Evolutionary conservation across 148 eudicot species (phyloP), one percentile per base, ranked within the genome.

Genomic region (Chenopodium quinoa): DNA sequence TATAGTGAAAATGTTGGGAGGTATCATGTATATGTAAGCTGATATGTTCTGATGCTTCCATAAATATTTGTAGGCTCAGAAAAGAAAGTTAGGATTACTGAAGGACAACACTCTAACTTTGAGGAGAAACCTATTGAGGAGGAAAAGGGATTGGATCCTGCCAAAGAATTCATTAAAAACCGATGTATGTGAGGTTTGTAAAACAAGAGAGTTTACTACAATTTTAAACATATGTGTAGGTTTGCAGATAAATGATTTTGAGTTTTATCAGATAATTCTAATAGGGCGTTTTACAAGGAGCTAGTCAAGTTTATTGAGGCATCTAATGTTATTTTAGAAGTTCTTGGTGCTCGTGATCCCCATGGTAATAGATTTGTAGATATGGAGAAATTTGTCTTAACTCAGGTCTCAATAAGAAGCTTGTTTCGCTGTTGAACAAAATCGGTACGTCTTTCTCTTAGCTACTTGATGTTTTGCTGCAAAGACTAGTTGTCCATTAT

Each of bases 271-370:
- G 97, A 94, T 71, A 89, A 88, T 80, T 89, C 98, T 70, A 97
- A 96, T 62, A 89, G 92, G 87, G 87, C 90, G 34, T 96, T 96
- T 78, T 96, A 94, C 91, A 96, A 92, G 89, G 99, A 96, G 88
- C 90, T 96, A 81, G 94, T 88, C 81, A 96, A 96, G 85, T 98
- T 96, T 69, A 87, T 96, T 78, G 99, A 96, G 75, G 92, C 90
- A 54, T 96, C 99, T 73, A 97, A 96, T 92, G 98, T 96, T 68
- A 91, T 96, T 81, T 86, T 96, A 84, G 97, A 96, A 85, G 98
- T 96, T 79, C 91, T 96, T 79, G 99, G 94, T 94, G 98, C 98
- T 80, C 91, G 99, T 75, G 99, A 96, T 85, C 99, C 99, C 34
- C 87, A 91, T 80, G 99, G 99, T 56, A 91, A 95, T 75, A 93